Conservation (phyloP, 225 moss, liverwort and hornwort species). For the Ulota crispa region DNA sequence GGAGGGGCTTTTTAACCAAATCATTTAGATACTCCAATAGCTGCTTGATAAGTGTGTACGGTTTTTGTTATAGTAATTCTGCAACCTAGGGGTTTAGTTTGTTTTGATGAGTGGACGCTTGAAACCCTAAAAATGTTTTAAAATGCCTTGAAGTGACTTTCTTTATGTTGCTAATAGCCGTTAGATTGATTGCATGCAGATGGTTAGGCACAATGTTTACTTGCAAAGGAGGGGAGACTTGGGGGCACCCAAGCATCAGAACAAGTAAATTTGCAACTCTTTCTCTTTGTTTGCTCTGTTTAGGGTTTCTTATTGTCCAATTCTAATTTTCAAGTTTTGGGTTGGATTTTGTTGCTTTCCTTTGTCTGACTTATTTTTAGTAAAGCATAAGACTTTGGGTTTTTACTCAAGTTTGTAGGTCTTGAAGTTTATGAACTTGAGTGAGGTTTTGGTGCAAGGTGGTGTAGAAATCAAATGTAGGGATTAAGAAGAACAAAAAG, state of each 20-base stretch:
- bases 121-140: too few relatives aligned
- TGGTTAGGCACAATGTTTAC: constrained; percentile 21
- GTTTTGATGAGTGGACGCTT: too few relatives aligned
- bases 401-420: neutral
- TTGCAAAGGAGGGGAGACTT: neutral
- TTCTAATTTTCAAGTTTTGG: neutral
- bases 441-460: constrained; percentile 32
- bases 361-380: neutral
- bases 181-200: too few relatives aligned
- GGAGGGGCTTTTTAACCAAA: too few relatives aligned
- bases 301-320: neutral
- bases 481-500: constrained; percentile 65
- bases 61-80: neutral
- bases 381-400: neutral
- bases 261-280: constrained; percentile 20
- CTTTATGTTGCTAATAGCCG: too few relatives aligned
- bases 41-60: neutral
- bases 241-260: constrained; percentile 54
- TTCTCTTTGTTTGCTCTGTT: neutral
- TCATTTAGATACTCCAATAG: neutral
- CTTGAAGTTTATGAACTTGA: neutral
- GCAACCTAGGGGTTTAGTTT: neutral
- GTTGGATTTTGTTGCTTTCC: neutral
- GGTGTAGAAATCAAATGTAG: constrained; percentile 63
- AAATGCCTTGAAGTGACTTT: too few relatives aligned